Base-by-base conservation (phyloP, 176 grass and related monocot genomes). In the Avena insularis region DNA sequence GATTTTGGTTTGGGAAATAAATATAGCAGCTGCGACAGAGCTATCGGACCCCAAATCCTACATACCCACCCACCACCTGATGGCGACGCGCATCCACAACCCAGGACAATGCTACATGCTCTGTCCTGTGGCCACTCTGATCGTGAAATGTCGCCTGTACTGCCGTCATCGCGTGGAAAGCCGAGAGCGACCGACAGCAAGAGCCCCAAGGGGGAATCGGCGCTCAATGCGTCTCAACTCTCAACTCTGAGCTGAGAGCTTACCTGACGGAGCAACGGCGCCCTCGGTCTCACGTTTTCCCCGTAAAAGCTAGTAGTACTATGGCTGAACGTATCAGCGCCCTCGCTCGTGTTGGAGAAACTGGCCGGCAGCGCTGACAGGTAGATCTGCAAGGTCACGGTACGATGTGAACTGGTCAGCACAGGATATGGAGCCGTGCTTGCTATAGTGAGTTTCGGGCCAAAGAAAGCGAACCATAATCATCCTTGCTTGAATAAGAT, bases 141-240 rank as follows among this genome's bases (percentile, higher is more conserved):
- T 43, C 40, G 40, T 43, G 40, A 43, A 43, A 43, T 43, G 40
- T 43, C 40, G 40, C 40, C 5, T 43, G 40, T 43, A 43, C 40
- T 43, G 40, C 40, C 40, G 35, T 77, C 27, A 33, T 5, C 75
- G 50, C 75, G 25, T 56, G 75, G 50, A 77, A 56, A 56, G 15
- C 75, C 56, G 50, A 56, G 55, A 77, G 72, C 47, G 47, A 47
- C 47, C 72, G 21, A 51, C n/a, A 75, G 72, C 72, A 75, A 35
- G 47, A 75, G 71, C 43, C 38, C 11, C 40, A 73, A 12, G 40
- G 45, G 40, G 43, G 40, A 23, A 48, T 73, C 38, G 69, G 10
- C 69, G 8, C 17, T 12, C 40, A 7, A 6, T 43, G 40, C 40
- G 40, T 6, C 40, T 7, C 8, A 71, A 10, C 69, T 6, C 40